Evolutionary conservation across 371 early-diverging fungal genomes (phyloP).

Genomic region (Synchytrium microbalum): DNA sequence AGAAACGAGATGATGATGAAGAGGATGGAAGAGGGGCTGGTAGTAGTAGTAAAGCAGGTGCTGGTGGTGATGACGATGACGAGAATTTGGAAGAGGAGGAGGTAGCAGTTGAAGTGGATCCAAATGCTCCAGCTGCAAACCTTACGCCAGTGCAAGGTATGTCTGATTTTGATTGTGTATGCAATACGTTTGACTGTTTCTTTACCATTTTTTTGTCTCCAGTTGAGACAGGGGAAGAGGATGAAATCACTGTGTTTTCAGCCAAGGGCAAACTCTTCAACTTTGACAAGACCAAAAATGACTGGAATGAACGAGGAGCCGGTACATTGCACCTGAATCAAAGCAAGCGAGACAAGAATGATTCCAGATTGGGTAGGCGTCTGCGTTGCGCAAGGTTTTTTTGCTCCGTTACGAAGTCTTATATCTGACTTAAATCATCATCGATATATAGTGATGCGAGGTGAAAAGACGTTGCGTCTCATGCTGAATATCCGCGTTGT

Average conservation of each 20-base stretch:
- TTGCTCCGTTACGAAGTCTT: no score
- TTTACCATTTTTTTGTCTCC: no score
- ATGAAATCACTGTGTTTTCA: constrained; percentile 17
- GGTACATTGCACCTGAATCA: constrained; percentile 18
- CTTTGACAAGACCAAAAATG: constrained; percentile 16
- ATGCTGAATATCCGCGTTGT: constrained; percentile 23
- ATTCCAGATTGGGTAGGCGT: neutral
- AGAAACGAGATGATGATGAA: constrained; percentile 4
- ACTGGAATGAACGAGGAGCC: constrained; percentile 23
- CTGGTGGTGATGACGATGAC: constrained; percentile 20
- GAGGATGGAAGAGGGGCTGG: constrained; percentile 12
- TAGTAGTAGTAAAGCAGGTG: constrained; percentile 23
- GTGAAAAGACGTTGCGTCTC: constrained; percentile 17
- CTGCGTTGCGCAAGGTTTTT: no score
- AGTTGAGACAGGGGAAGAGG: constrained; percentile 26
- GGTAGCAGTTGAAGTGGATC: neutral
- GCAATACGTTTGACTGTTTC: no score
- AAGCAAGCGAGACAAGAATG: neutral
- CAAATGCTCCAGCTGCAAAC: constrained; percentile 9
- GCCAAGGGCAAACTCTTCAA: constrained; percentile 23
- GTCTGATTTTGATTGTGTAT: no score
- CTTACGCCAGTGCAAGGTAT: no score
- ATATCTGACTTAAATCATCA: no score
- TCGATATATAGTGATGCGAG: constrained; percentile 22
- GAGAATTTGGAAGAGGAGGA: constrained; percentile 22